Evolutionary conservation across 345 rosid species (phyloP).

Genomic region (Syzygium aromaticum): DNA sequence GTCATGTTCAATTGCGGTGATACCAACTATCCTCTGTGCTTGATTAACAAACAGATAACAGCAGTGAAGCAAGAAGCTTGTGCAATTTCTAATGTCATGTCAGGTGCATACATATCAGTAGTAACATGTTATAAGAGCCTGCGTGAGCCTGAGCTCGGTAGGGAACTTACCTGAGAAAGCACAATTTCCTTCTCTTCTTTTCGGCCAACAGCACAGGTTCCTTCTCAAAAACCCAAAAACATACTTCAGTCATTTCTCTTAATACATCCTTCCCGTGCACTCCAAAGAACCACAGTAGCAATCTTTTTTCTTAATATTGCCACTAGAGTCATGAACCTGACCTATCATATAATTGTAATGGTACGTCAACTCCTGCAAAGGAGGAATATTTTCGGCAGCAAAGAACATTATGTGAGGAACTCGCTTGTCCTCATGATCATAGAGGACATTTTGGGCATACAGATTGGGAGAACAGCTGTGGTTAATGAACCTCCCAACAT

Average conservation of each 20-base stretch:
- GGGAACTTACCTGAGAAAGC: not conserved
- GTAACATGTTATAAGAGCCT: not conserved
- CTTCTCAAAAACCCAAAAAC: not conserved
- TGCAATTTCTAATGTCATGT: not conserved
- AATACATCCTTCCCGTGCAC: slow-evolving; percentile 77
- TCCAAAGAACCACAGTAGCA: slow-evolving; percentile 76
- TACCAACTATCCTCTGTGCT: not conserved
- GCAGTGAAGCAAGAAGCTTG: not conserved
- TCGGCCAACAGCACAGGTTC: not conserved
- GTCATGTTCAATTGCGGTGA: not conserved
- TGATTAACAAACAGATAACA: not conserved
- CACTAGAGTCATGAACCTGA: slow-evolving; percentile 56
- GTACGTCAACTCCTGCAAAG: slow-evolving; percentile 77
- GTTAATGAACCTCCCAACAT: slow-evolving; percentile 80
- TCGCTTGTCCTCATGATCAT: slow-evolving; percentile 63
- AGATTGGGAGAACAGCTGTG: slow-evolving; percentile 92
- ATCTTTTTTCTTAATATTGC: slow-evolving; percentile 55
- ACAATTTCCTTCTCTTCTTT: not conserved
- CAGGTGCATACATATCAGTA: not conserved
- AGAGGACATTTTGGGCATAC: slow-evolving; percentile 82
- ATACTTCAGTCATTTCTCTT: slow-evolving; percentile 5
- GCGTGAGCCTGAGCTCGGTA: not conserved
- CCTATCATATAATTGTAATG: slow-evolving; percentile 64
- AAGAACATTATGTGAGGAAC: slow-evolving; percentile 88
- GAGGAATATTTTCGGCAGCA: slow-evolving; percentile 80